phyloP scores from a whole-genome alignment of 805 yeast species.

The Sugiyamaella floridensis region DNA sequence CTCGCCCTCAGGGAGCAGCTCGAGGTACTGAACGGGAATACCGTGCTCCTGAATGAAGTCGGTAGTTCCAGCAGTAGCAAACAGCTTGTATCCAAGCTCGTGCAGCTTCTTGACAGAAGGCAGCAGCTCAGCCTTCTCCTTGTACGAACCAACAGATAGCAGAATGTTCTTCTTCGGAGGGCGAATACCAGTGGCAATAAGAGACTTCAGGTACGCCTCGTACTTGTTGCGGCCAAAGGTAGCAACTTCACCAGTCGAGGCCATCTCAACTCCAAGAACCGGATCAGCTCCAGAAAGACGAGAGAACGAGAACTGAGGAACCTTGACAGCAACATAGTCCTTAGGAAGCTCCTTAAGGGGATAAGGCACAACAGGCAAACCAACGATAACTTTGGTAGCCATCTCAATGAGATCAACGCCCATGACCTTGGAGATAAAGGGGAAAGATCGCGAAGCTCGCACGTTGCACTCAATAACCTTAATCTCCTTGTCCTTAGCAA shows the following conservation, averaged over 20 bases:
- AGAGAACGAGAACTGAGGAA: constrained; percentile 96
- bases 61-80: constrained; percentile 99
- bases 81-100: constrained; percentile 81
- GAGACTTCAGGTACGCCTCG: constrained; percentile 93
- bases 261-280: constrained; percentile 97
- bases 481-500: constrained; percentile 90
- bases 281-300: constrained; percentile 98
- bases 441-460: constrained; percentile 99
- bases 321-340: constrained; percentile 92
- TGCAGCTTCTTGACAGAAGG: constrained; percentile 78
- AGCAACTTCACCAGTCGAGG: constrained; percentile 98
- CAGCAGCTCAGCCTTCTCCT: constrained; percentile 88
- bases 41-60: constrained; percentile 95
- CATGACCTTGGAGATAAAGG: constrained; percentile 94
- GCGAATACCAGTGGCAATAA: constrained; percentile 91
- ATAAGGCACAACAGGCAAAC: constrained; percentile 78
- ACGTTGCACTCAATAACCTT: constrained; percentile 98
- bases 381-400: constrained; percentile 95
- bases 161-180: constrained; percentile 92
- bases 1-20: constrained; percentile 64
- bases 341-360: constrained; percentile 85
- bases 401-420: constrained; percentile 94
- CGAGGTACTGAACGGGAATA: constrained; percentile 90
- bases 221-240: constrained; percentile 92
- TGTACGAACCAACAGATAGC: constrained; percentile 91